Evolutionary conservation across 2,329 filamentous ascomycete genomes (phyloP).

Genomic region (Paracorniculantispora psalliotae): DNA sequence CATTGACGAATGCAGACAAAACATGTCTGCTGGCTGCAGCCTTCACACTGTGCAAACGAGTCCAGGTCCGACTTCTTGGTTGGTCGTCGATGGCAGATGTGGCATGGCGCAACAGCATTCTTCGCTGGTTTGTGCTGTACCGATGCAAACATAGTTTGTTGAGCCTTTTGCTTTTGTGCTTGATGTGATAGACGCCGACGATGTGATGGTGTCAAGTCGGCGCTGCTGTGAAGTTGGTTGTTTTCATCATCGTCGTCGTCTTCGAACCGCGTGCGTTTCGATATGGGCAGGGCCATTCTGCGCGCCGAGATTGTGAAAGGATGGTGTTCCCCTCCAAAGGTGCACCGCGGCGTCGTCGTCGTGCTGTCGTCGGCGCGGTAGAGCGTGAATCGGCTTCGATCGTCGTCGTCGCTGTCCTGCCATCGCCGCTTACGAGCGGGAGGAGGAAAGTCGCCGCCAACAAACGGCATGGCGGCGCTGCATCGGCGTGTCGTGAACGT

Average conservation of each 20-base stretch:
- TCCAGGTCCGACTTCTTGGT: conserved; percentile 62
- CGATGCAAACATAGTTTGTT: not conserved
- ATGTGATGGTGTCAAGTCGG: not conserved
- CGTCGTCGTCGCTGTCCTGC: conserved; percentile 4
- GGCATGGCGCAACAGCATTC: conserved; percentile 48
- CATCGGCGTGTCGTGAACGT: not conserved
- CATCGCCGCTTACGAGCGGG: conserved; percentile 13
- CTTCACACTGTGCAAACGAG: conserved; percentile 58
- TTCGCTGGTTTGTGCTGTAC: not conserved
- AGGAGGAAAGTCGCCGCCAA: conserved; percentile 9
- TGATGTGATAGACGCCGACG: not conserved
- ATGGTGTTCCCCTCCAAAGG: not conserved
- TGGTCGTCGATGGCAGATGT: conserved; percentile 63
- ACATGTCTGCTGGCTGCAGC: conserved; percentile 58
- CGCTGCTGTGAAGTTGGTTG: not conserved
- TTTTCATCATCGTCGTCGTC: not conserved
- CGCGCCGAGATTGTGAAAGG: not conserved
- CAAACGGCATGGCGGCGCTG: conserved; percentile 11
- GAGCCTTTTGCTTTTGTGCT: not conserved
- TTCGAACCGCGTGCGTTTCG: conserved; percentile 5
- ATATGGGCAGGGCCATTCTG: conserved; percentile 5
- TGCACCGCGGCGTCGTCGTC: not conserved
- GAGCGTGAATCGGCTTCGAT: not conserved
- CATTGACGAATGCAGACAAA: conserved; percentile 66
- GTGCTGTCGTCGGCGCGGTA: not conserved